A percentile compares a stretch with the other conserved stretches of the same genome.
Evolutionary conservation across 176 grass and related monocot genomes (phyloP).

Genomic region (Zizania latifolia): DNA sequence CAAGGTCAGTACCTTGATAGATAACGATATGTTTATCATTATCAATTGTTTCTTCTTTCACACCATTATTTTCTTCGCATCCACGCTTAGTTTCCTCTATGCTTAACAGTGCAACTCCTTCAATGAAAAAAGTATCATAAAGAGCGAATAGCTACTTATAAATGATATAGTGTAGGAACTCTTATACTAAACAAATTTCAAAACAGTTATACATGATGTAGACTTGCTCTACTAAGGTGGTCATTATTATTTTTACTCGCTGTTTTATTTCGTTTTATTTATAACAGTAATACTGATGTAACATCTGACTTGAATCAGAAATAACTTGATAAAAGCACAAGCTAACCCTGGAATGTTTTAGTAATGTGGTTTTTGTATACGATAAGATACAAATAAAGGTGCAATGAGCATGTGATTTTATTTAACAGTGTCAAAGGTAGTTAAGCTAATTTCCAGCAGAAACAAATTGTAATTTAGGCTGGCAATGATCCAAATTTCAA

Average conservation of each 20-base stretch:
- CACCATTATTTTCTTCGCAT: constrained; percentile 42
- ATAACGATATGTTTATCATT: constrained; percentile 43
- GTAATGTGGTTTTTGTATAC: no score
- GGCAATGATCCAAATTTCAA: not conserved
- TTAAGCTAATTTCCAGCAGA: constrained; percentile 8
- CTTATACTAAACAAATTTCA: not conserved
- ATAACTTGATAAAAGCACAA: no score
- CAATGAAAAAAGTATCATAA: constrained; percentile 10
- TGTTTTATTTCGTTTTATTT: not conserved
- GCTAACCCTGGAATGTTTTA: not conserved
- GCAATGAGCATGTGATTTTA: no score
- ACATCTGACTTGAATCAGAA: not conserved
- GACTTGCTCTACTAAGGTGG: not conserved
- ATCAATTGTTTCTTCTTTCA: constrained; percentile 51
- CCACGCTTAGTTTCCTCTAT: constrained; percentile 48
- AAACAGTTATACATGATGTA: not conserved
- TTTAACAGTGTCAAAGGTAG: no score
- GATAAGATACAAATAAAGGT: no score
- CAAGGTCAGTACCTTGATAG: constrained; percentile 31
- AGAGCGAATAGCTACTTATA: not conserved
- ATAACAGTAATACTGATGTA: no score
- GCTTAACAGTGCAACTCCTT: constrained; percentile 34
- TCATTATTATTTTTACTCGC: not conserved
- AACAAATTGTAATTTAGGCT: not conserved
- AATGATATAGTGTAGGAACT: not conserved